Base-by-base conservation (phyloP, 2,329 filamentous ascomycete genomes). In the Aspergillus neoniger region DNA sequence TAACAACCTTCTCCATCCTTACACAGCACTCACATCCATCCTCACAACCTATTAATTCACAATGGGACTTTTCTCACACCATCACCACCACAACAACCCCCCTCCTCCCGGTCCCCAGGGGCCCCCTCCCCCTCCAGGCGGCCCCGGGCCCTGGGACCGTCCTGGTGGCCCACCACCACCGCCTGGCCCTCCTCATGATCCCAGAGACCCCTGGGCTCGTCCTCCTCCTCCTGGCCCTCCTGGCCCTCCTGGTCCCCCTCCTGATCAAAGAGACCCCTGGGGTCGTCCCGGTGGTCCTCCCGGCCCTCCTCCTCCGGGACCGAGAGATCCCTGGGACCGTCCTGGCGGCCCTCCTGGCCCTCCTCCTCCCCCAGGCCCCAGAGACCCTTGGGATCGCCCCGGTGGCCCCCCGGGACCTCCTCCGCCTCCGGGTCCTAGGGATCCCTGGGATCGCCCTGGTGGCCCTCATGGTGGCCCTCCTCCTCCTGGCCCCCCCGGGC, bases 61-160 rank as follows among this genome's bases (percentile, higher is more conserved):
- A 47, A 55, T 55, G 53, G 53, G 53, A 25, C 25, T 55, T 17
- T 55, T 55, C 41, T 32, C 25, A 7, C 47, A 50, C 6, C 53
- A 55, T 14, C 53, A 55, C 53, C 53, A 55, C n/a, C 25, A 55
- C 17, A 28, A 55, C 6, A 32, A 32, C n/a, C 52, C 52, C n/a
- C 52, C 39, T 30, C 53, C 41, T 44, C 25, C 39, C 28, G 53
- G 52, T 2, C 52, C 51, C 17, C 51, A 43, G 15, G 51, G 36
- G 1, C 36, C 32, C 12, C 30, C 36, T 25, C 50, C 50, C 8
- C 50, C 50, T 19, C 49, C 21, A 21, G 21, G n/a, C 0, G 23
- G 49, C n/a, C 49, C 49, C 5, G 49, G 49, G 51, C 32, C 51
- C 25, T 39, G 51, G 51, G 15, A 49, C 7, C 32, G 36, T 21